A percentile compares a stretch with the other conserved stretches of the same genome.
Conservation (phyloP, 176 grass and related monocot genomes). For the Aechmea fasciata region DNA sequence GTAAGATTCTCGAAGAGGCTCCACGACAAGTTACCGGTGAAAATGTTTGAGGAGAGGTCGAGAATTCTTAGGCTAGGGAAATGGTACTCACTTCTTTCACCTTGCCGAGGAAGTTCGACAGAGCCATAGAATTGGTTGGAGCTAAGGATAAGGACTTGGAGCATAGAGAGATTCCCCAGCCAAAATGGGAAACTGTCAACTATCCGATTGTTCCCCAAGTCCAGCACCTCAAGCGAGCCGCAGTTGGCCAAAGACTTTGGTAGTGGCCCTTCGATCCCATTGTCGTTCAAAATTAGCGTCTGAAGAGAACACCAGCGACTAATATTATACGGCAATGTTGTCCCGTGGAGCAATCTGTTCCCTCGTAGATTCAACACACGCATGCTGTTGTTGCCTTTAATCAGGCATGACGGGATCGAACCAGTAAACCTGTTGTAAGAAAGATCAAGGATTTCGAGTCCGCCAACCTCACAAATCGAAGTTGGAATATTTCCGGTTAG, state of each 20-base stretch:
- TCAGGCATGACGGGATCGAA: too few species aligned
- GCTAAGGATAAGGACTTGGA: conserved; percentile 3
- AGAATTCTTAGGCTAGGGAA: conserved; percentile 6
- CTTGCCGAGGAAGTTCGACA: neutral
- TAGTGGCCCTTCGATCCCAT: neutral
- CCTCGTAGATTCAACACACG: too few species aligned
- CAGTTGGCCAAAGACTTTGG: conserved; percentile 11
- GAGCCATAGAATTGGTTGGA: conserved; percentile 27
- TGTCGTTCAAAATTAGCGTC: too few species aligned
- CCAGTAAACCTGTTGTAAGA: conserved; percentile 10
- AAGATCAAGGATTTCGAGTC: too few species aligned
- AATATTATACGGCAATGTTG: too few species aligned
- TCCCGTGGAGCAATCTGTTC: too few species aligned
- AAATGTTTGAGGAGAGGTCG: conserved; percentile 13
- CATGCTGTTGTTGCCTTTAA: too few species aligned
- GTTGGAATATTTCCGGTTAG: neutral
- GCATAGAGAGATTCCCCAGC: neutral
- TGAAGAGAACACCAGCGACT: too few species aligned
- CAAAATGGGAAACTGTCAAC: too few species aligned
- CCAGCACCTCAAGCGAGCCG: too few species aligned
- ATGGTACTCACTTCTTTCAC: neutral
- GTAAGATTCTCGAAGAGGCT: conserved; percentile 1
- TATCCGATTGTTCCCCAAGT: too few species aligned
- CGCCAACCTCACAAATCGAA: too few species aligned
- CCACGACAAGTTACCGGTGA: neutral